Evolutionary conservation across 257 asterid genomes (phyloP).

Genomic region (Solanum medicagineum): DNA sequence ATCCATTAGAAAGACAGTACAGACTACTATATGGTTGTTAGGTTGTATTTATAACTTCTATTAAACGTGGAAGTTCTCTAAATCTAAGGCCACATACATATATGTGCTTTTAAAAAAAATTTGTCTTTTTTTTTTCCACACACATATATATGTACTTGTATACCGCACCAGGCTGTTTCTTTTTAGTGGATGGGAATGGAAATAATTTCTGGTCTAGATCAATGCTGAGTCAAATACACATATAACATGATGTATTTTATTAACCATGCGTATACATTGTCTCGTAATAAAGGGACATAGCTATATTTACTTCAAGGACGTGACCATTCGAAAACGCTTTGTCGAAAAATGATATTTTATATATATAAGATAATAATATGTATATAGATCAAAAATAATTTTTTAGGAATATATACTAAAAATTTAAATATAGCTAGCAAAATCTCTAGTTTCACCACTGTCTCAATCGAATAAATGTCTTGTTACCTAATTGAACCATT

Average conservation of each 20-base stretch:
- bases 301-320: too few relatives aligned
- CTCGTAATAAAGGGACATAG: background rate
- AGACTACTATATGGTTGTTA: too few relatives aligned
- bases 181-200: constrained; percentile 6
- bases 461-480: background rate
- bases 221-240: constrained; percentile 33
- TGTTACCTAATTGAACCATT: background rate
- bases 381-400: too few relatives aligned
- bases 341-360: too few relatives aligned
- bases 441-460: too few relatives aligned
- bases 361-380: too few relatives aligned
- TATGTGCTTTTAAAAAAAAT: background rate
- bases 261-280: background rate
- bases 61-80: background rate
- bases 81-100: background rate
- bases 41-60: background rate
- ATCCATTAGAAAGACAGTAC: too few relatives aligned
- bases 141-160: background rate
- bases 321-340: too few relatives aligned
- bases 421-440: too few relatives aligned
- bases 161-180: background rate
- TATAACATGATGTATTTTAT: background rate
- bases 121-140: background rate
- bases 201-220: constrained; percentile 8
- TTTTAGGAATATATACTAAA: too few relatives aligned